Evolutionary conservation across 2,329 filamentous ascomycete genomes (phyloP), one percentile per base, ranked within the genome.

Genomic region (Penicillium freii): DNA sequence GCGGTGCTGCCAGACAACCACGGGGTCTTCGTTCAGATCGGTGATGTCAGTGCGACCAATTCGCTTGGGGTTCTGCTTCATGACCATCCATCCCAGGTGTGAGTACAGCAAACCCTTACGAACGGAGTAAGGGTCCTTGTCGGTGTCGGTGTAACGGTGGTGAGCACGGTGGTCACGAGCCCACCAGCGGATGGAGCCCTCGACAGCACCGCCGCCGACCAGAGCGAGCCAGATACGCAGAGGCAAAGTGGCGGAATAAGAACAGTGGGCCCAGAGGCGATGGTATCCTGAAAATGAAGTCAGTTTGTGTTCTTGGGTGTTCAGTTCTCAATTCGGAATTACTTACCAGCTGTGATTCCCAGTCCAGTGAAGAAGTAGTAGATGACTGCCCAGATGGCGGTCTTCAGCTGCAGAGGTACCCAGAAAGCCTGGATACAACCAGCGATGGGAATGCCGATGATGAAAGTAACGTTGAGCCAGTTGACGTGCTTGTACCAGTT

Each of bases 401-500:
- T 95, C 77, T 90, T 86, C 63, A 81, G 75, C 49, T 85, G 81
- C 34, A 93, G 78, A 55, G 91, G 90, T 45, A 91, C 88, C 87
- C 88, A 96, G 77, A 89, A 86, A 51, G 91, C 83, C 54, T 85
- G 83, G 66, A 94, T 76, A 71, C 88, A 83, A 62, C 92, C 92
- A 57, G 84, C 80, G 47, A 92, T 61, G 42, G 92, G 92, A 45
- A 96, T 83, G 65, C 88, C 81, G 64, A 95, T 76, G 73, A 96
- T 93, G 73, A 96, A 84, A 61, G 82, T 83, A 62, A 90, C 87
- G 76, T 96, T 96, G 65, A 96, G 83, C 91, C 92, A 96, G 83
- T 96, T 92, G 81, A 96, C 84, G 73, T 96, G 92, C 79, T 92
- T 88, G 79, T 92, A 87, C 90, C 90, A 94, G 81, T 96, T 96